These are phyloP conservation scores for Sonneratia alba DNA, from an alignment of 345 rosid genomes.

Conservation along the genomic window DNA sequence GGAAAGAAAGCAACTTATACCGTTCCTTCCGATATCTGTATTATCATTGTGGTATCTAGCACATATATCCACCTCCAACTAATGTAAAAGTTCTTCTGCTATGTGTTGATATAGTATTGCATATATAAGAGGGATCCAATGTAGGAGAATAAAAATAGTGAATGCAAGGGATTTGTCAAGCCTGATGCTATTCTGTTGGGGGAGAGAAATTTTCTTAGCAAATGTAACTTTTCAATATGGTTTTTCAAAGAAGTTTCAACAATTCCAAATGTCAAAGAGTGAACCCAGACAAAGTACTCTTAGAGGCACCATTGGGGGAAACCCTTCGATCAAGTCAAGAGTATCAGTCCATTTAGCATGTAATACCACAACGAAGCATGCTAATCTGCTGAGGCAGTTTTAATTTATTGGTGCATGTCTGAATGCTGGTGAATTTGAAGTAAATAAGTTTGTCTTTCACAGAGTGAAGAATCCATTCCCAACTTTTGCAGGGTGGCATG, in stretches of 20 bases:
- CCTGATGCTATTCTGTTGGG: no score
- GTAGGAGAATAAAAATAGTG: no score
- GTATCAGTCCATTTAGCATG: not conserved
- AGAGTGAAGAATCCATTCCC: constrained; percentile 1
- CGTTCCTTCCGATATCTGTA: no score
- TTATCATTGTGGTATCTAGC: no score
- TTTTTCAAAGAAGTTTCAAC: not conserved
- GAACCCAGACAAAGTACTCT: not conserved
- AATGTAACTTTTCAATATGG: not conserved
- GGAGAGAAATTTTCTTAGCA: not conserved
- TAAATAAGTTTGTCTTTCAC: not conserved
- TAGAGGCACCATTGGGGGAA: not conserved
- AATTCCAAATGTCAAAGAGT: not conserved
- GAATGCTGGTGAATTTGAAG: not conserved
- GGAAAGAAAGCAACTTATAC: no score
- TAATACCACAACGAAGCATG: not conserved
- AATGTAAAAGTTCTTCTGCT: no score
- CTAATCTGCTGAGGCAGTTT: not conserved
- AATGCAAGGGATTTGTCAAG: no score
- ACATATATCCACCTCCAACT: no score
- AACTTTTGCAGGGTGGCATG: constrained; percentile 72
- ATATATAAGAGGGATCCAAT: no score
- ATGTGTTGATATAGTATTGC: no score
- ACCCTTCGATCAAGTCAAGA: no score
- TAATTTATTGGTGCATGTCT: not conserved